Conservation (phyloP, 257 asterid genomes). For the Sherardia arvensis region DNA sequence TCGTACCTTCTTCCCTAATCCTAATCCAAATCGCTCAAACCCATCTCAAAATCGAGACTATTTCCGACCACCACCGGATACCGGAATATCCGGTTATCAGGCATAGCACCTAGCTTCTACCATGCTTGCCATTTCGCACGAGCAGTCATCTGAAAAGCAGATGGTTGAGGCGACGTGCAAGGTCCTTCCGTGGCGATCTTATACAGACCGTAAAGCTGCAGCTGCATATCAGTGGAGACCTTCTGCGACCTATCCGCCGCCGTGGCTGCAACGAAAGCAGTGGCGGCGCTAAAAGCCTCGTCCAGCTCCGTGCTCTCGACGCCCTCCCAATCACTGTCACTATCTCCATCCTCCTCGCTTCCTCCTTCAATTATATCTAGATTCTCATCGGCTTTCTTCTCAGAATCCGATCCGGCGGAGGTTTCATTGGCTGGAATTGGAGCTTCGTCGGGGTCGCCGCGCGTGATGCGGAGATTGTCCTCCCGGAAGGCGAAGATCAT, state of each 20-base stretch:
- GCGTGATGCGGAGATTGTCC: constrained; percentile 73
- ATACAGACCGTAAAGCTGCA: constrained; percentile 85
- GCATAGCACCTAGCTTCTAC: no score
- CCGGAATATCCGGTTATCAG: no score
- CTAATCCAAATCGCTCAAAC: no score
- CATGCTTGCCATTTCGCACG: constrained; percentile 99
- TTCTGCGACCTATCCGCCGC: constrained; percentile 67
- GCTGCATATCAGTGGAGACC: constrained; percentile 78
- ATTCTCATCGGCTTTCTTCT: constrained; percentile 22
- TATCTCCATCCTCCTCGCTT: constrained; percentile 15
- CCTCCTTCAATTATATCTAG: constrained; percentile 9
- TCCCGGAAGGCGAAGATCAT: constrained; percentile 84
- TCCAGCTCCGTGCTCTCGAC: constrained; percentile 97
- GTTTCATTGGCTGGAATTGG: constrained; percentile 7
- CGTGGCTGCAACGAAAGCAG: constrained; percentile 89
- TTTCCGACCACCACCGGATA: no score
- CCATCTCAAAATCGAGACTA: no score
- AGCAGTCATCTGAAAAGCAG: constrained; percentile 87
- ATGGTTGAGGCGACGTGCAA: constrained; percentile 73
- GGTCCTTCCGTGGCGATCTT: constrained; percentile 99
- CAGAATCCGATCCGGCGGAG: constrained; percentile 15
- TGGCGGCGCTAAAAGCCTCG: constrained; percentile 89
- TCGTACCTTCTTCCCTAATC: no score
- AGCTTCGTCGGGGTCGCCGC: constrained; percentile 40
- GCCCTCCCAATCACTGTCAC: constrained; percentile 91